Evolutionary conservation across 345 rosid genomes (phyloP).

Genomic region (Eucalyptus sp.): DNA sequence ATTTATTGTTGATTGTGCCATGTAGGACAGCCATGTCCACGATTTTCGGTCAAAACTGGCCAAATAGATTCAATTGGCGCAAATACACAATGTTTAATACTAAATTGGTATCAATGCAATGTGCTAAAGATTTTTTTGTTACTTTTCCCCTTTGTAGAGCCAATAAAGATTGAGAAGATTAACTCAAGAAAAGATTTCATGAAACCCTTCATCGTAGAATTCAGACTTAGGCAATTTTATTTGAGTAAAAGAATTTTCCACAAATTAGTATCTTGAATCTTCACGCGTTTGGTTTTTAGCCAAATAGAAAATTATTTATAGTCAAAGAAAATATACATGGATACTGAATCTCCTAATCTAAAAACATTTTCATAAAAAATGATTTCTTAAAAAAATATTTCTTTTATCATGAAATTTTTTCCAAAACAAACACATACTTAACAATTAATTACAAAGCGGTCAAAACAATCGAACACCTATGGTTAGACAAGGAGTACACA

Average conservation of each 20-base stretch:
- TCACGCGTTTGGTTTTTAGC: neutral
- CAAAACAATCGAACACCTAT: neutral
- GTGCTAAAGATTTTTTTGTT: neutral
- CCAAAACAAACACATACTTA: neutral
- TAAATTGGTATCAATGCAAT: too few species aligned
- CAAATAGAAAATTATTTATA: neutral
- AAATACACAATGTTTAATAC: too few species aligned
- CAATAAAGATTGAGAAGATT: neutral
- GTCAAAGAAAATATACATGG: neutral
- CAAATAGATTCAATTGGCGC: too few species aligned
- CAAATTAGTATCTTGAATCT: neutral
- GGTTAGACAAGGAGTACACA: neutral
- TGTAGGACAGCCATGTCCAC: accelerated
- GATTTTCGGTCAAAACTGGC: accelerated
- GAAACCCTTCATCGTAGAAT: neutral
- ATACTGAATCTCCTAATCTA: neutral
- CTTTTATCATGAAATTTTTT: neutral
- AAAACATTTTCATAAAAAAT: neutral
- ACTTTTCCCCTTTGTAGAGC: neutral
- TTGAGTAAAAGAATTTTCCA: neutral
- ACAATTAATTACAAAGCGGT: neutral
- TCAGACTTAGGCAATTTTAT: neutral
- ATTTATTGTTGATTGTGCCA: accelerated
- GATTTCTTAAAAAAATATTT: neutral
- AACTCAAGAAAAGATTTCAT: neutral